Conservation (phyloP, 768 basidiomycete species). For the Melanogaster broomeanus region DNA sequence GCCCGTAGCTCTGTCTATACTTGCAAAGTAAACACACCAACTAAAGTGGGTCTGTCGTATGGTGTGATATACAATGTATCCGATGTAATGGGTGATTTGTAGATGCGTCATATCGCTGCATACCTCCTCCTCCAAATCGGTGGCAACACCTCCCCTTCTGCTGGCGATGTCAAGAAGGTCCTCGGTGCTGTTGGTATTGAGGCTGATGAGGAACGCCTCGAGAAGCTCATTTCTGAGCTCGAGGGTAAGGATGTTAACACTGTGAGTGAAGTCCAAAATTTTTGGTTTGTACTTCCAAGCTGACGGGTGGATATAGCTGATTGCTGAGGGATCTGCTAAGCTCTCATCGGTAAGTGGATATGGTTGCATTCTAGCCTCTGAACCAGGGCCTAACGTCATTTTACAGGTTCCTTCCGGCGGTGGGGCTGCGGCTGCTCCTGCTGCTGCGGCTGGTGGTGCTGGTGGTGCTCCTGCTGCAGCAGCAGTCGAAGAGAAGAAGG, state of each 20-base stretch:
- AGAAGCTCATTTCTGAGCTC: slow-evolving; percentile 86
- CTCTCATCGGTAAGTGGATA: slow-evolving; percentile 79
- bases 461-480: slow-evolving; percentile 51
- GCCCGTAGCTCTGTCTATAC: slow-evolving; percentile 49
- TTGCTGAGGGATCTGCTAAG: slow-evolving; percentile 89
- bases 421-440: slow-evolving; percentile 59
- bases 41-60: slow-evolving; percentile 44
- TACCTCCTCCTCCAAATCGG: slow-evolving; percentile 97
- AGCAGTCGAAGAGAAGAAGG: slow-evolving; percentile 74
- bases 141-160: slow-evolving; percentile 86
- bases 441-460: slow-evolving; percentile 48
- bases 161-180: slow-evolving; percentile 85
- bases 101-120: slow-evolving; percentile 94
- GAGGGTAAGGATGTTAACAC: slow-evolving; percentile 85
- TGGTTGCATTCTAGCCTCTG: background rate
- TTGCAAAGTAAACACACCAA: slow-evolving; percentile 29
- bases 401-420: slow-evolving; percentile 91
- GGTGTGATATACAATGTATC: background rate
- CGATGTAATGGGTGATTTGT: slow-evolving; percentile 3
- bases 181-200: slow-evolving; percentile 87
- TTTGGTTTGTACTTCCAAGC: background rate
- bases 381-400: slow-evolving; percentile 6
- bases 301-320: slow-evolving; percentile 54
- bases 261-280: slow-evolving; percentile 47
- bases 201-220: slow-evolving; percentile 77